These are phyloP conservation scores for Zasmidium cellare DNA, from an alignment of 2,329 filamentous ascomycete genomes.

Conservation along the genomic window DNA sequence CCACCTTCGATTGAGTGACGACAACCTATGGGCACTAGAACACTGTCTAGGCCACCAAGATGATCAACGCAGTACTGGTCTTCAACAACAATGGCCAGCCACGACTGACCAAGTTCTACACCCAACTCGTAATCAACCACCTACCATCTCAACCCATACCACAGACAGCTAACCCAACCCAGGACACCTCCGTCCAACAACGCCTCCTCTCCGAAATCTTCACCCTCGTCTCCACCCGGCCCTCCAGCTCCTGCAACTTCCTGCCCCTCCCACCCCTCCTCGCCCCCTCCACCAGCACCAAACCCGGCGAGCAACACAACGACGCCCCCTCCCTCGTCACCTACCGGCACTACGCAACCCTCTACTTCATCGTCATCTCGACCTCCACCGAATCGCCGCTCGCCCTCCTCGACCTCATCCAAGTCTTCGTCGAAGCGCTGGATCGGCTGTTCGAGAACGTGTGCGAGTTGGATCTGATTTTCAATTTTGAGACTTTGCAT, in stretches of 20 bases:
- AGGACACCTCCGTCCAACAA: constrained; percentile 95
- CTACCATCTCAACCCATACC: constrained; percentile 4
- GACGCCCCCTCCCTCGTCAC: constrained; percentile 94
- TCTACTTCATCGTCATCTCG: constrained; percentile 98
- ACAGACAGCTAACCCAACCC: constrained; percentile 1
- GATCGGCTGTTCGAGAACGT: constrained; percentile 97
- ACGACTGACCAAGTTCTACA: constrained; percentile 97
- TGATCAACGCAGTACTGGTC: constrained; percentile 98
- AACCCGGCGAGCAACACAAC: constrained; percentile 63
- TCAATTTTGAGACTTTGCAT: constrained; percentile 97
- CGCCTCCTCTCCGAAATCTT: constrained; percentile 97
- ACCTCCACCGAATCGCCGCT: constrained; percentile 95
- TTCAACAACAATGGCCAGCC: constrained; percentile 99
- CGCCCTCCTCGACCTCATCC: constrained; percentile 92
- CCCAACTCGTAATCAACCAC: constrained; percentile 70
- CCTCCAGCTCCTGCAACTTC: constrained; percentile 94
- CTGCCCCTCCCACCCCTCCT: constrained; percentile 60
- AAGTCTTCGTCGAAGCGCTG: constrained; percentile 95
- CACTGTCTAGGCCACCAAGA: constrained; percentile 43
- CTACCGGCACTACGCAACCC: constrained; percentile 95
- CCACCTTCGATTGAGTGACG: background rate
- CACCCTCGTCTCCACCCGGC: constrained; percentile 86
- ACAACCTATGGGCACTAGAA: background rate
- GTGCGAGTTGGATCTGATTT: constrained; percentile 96
- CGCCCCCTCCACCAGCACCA: constrained; percentile 23